These are phyloP conservation scores for Oidiodendron maius DNA, from an alignment of 495 filamentous ascomycete species.

Conservation along the genomic window DNA sequence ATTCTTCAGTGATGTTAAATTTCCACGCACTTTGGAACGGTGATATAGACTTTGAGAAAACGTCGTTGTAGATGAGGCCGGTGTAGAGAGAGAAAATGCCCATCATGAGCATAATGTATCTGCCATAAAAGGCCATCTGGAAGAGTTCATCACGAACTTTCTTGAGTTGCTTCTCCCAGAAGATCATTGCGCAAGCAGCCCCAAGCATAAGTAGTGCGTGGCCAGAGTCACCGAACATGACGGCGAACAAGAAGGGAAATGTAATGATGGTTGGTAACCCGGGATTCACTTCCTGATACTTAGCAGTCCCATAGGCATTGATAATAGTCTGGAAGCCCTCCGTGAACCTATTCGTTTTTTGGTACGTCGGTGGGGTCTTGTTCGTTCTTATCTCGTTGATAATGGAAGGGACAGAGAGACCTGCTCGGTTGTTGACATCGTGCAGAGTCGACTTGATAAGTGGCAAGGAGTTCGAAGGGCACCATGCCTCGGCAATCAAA, in stretches of 20 bases:
- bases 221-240: constrained; percentile 98
- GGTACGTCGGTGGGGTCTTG: constrained; percentile 93
- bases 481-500: constrained; percentile 96
- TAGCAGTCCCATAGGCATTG: constrained; percentile 94
- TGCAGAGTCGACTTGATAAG: constrained; percentile 92
- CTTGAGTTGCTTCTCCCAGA: constrained; percentile 85
- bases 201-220: constrained; percentile 83
- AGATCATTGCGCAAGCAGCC: constrained; percentile 83
- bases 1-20: constrained; percentile 57
- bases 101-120: constrained; percentile 99
- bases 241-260: constrained; percentile 96
- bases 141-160: constrained; percentile 92
- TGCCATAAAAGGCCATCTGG: constrained; percentile 96
- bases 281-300: constrained; percentile 96
- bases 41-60: constrained; percentile 87
- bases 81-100: constrained; percentile 95
- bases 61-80: constrained; percentile 95
- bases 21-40: constrained; percentile 86
- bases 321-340: constrained; percentile 98
- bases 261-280: constrained; percentile 91
- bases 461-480: constrained; percentile 83
- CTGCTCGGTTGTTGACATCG: constrained; percentile 93
- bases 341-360: constrained; percentile 97
- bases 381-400: constrained; percentile 94
- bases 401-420: constrained; percentile 90